Evolutionary conservation across 2,329 filamentous ascomycete genomes (phyloP), one percentile per base, ranked within the genome.

Genomic region (Penicillium sp.): DNA sequence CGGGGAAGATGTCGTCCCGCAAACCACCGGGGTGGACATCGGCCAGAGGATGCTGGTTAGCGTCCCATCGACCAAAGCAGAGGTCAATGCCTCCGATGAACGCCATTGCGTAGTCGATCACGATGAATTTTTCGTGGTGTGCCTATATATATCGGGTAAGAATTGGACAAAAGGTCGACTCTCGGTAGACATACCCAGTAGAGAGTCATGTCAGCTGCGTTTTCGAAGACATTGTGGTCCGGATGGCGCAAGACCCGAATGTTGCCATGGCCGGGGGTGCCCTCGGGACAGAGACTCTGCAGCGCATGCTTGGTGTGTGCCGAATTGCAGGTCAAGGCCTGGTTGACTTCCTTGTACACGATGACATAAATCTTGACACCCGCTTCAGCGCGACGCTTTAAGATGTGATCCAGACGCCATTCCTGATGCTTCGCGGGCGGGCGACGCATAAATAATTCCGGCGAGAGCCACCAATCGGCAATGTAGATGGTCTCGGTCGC

Each of bases 101-200:
- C 13, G 91, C 94, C 62, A 92, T 74, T 14, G 86, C 82, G 66
- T 95, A 95, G 73, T 97, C 94, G 47, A 97, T 88, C 16, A 99
- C 89, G 48, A 97, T 88, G 67, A 96, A 95, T 69, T 99, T 99
- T 65, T 99, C 94, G 69, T 99, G 94, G 68, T 99, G 94, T 0
- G 94, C 94, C 72, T 71, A 41, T 38, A n/a, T 4, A 6, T 3
- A 5, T 11, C 35, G 10, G 5, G 35, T 38, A 9, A 38, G 18
- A 5, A 13, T 13, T 10, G 8, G 3, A 18, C 16, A 13, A 18
- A 38, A 20, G 3, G 9, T 20, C 33, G 16, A 4, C 9, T 4
- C 8, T 8, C 2, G 24, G 3, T 4, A 3, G 22, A 36, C 68
- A 44, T 64, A 76, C 75, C 84, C 92, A 97, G 75, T 96, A 96